Evolutionary conservation across 768 basidiomycete species (phyloP).

Genomic region (Pilatotrama ljubarskyi): DNA sequence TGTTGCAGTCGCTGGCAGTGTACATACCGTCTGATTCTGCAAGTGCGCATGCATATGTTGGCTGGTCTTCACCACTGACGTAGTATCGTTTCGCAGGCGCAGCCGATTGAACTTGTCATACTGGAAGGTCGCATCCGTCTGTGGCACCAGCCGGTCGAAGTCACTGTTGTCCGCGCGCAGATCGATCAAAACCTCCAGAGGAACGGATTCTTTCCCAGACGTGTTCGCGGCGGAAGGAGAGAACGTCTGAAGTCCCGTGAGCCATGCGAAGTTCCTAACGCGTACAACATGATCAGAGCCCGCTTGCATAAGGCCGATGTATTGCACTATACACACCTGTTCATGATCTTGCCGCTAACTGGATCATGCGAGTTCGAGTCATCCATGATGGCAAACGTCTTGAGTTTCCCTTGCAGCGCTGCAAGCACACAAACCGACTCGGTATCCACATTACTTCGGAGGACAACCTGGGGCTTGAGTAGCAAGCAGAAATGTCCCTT

Average conservation of each 20-base stretch:
- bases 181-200: conserved; percentile 90
- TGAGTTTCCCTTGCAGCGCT: conserved; percentile 77
- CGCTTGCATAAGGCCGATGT: background rate
- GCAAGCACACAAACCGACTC: conserved; percentile 71
- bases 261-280: conserved; percentile 71
- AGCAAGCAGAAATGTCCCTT: conserved; percentile 84
- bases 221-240: conserved; percentile 55
- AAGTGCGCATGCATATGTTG: conserved; percentile 52
- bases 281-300: background rate
- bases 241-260: conserved; percentile 87
- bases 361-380: conserved; percentile 75
- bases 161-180: conserved; percentile 75
- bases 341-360: conserved; percentile 83
- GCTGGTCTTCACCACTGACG: conserved; percentile 45
- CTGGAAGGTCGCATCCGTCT: conserved; percentile 80
- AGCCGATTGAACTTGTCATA: conserved; percentile 96
- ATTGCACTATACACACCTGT: conserved; percentile 51
- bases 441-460: conserved; percentile 57
- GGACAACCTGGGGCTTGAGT: conserved; percentile 86
- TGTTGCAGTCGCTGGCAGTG: background rate
- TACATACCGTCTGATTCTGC: conserved; percentile 61
- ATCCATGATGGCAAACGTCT: conserved; percentile 82
- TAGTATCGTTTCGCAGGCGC: conserved; percentile 72
- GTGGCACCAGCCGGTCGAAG: conserved; percentile 89
- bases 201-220: conserved; percentile 61